Evolutionary conservation across 2,329 filamentous ascomycete genomes (phyloP), one percentile per base, ranked within the genome.

Genomic region (Leptoxyphium fumago): DNA sequence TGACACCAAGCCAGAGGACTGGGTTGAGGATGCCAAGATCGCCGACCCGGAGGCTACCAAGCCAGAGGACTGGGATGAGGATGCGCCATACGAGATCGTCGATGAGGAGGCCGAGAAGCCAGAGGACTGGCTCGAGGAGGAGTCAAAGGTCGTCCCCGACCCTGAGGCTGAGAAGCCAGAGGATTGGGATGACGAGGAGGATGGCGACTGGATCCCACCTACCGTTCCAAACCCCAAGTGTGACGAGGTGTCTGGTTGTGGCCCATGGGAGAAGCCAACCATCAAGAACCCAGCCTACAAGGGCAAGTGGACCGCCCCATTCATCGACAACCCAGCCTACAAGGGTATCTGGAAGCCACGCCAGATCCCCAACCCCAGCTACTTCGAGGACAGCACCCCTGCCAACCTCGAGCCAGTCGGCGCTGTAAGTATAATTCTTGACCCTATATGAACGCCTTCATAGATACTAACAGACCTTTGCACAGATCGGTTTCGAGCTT

Each of bases 161-260:
- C 91, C 91, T 45, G 87, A 94, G 71, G 87, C 89, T 42, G 74
- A 84, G 72, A 98, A 96, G 82, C 91, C 91, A 50, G 88, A 94
- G 70, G 91, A 96, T 64, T 98, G 91, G 91, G 89, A 95, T 70
- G 89, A 98, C 47, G 91, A 98, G 73, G 91, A 98, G 72, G 91
- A 98, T 65, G 91, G 91, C 66, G 91, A 98, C 73, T 98, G 88
- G 87, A 67, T 94, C 54, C 71, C 88, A 43, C 91, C 89, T 46
- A 87, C 80, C 44, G 78, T 98, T 44, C 77, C 86, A 64, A 96
- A 98, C 79, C 84, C 89, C 67, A 94, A 94, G 78, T 96, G 91
- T 63, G 78, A 80, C 52, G 89, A 96, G 46, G 84, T 73, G 53
- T 88, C 89, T 70, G 91, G 91, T 61, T 96, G 91, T 66, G 91